A percentile compares a stretch with the other conserved stretches of the same genome.
These are phyloP conservation scores for Juglanconis juglandina DNA, from an alignment of 2,329 filamentous ascomycete genomes.

Conservation along the genomic window DNA sequence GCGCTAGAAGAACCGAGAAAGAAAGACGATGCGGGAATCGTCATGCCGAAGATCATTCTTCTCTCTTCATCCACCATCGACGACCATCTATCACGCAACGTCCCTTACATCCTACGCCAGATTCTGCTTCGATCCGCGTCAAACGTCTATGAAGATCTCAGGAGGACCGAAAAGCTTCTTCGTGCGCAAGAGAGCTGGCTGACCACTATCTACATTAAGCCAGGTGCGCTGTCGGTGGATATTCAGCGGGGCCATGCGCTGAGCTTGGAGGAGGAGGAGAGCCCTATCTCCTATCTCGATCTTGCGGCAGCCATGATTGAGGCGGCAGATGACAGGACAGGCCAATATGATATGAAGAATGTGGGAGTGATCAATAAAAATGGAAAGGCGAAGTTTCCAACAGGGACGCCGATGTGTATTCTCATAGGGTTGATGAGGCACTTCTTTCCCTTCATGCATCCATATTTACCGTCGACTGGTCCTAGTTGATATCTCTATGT, in stretches of 20 bases:
- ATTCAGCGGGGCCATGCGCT: constrained; percentile 37
- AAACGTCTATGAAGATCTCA: constrained; percentile 37
- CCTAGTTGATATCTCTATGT: neutral
- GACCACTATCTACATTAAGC: constrained; percentile 39
- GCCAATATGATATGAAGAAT: constrained; percentile 24
- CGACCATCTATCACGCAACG: constrained; percentile 29
- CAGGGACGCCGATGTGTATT: constrained; percentile 30
- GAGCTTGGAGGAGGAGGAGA: constrained; percentile 32
- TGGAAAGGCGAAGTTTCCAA: constrained; percentile 31
- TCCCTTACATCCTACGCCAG: constrained; percentile 26
- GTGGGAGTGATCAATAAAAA: constrained; percentile 28
- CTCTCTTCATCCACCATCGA: constrained; percentile 42
- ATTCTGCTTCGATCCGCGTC: constrained; percentile 31
- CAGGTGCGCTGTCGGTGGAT: constrained; percentile 36
- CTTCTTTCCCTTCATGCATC: constrained; percentile 32
- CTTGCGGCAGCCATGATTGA: constrained; percentile 48
- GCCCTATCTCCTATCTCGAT: constrained; percentile 40
- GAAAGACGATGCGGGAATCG: neutral
- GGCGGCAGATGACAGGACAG: constrained; percentile 34
- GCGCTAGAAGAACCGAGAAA: constrained; percentile 31
- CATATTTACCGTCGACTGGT: constrained; percentile 26
- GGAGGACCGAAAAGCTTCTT: constrained; percentile 32
- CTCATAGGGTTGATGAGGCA: constrained; percentile 30
- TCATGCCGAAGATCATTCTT: constrained; percentile 38
- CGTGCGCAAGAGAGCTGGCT: constrained; percentile 36